Conservation (phyloP, 371 early-diverging fungal species). For the Mucor lusitanicus region DNA sequence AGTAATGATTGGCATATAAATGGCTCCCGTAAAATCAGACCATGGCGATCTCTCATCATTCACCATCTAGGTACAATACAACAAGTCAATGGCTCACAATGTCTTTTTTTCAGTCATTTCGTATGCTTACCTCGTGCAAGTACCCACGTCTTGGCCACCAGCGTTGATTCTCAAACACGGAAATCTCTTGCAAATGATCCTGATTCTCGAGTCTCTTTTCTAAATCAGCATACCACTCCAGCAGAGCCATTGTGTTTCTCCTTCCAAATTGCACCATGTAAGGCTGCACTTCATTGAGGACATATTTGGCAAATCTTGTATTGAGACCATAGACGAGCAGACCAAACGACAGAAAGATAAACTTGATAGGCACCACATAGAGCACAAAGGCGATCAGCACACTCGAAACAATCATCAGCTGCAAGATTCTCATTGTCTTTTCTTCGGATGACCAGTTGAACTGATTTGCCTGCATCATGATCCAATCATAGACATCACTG, state of each 20-base stretch:
- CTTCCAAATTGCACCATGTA: slow-evolving; percentile 20
- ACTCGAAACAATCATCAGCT: slow-evolving; percentile 21
- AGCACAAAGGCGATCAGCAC: slow-evolving; percentile 7
- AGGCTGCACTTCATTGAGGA: slow-evolving; percentile 11
- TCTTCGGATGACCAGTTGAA: slow-evolving; percentile 40
- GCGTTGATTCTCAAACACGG: slow-evolving; percentile 31
- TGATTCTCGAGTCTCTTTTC: slow-evolving; percentile 22
- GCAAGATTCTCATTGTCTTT: slow-evolving; percentile 32
- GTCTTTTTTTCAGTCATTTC: background rate
- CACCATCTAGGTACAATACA: no score
- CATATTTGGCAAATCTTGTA: slow-evolving; percentile 21
- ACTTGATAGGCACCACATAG: slow-evolving; percentile 11
- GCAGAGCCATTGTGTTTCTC: background rate
- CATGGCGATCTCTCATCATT: slow-evolving; percentile 19
- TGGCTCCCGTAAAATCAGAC: slow-evolving; percentile 23
- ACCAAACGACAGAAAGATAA: slow-evolving; percentile 16
- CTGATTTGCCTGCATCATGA: slow-evolving; percentile 18
- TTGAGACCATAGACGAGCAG: slow-evolving; percentile 14
- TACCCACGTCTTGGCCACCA: slow-evolving; percentile 26
- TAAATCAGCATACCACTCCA: slow-evolving; percentile 21
- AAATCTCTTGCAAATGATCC: slow-evolving; percentile 14
- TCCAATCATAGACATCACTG: slow-evolving; percentile 37
- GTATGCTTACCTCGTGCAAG: slow-evolving; percentile 3
- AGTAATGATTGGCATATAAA: slow-evolving; percentile 14
- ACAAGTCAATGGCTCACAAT: no score